Base-by-base conservation (phyloP, 108 stramenopile genomes). In the Cyclotella baltica region DNA sequence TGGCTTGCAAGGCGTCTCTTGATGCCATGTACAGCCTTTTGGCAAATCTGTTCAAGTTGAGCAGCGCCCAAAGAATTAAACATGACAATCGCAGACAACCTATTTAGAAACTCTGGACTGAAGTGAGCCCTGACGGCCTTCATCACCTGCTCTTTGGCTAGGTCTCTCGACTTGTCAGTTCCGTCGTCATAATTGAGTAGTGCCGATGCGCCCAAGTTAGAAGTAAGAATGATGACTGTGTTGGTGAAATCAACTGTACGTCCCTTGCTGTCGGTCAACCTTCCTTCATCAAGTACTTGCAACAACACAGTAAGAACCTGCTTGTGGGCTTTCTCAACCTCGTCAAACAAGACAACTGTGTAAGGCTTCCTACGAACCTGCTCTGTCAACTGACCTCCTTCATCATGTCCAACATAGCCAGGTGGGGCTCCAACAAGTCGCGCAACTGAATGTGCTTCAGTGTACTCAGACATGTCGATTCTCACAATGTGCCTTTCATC, bases 321-420 rank as follows among this genome's bases (percentile, higher is more conserved):
- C 27, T 90, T 90, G 67, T 99, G 98, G 8, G 98, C 98, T 85
- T 99, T 99, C 70, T 99, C 98, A 31, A 99, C 91, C 76, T 99
- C 98, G 71, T 99, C 98, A 59, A 98, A 94, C 18, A 97, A 87
- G 8, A 96, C 87, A 57, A 98, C 98, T 4, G 93, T 92, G 81
- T 99, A 98, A 0, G 98, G 98, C n/a, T 88, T 83, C 40, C 96
- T 86, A 10, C 97, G 90, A 10, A 98, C 96, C 19, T 97, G 97
- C 63, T 99, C 97, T 2, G 98, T 99, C 31, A 99, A 86, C 67
- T 98, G 97, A 9, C 98, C 98, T 36, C 98, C 98, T 66, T 97
- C 95, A 37, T 98, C 98, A 67, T 97, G 93, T 34, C 98, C 98
- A 36, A 97, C 79, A 56, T 98, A 98, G 31, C 97, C 97, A 9